Percentiles rank a stretch among this genome's conserved stretches.
Evolutionary conservation across 306 rosid species (phyloP).

Genomic region (Luffa aegyptiaca): DNA sequence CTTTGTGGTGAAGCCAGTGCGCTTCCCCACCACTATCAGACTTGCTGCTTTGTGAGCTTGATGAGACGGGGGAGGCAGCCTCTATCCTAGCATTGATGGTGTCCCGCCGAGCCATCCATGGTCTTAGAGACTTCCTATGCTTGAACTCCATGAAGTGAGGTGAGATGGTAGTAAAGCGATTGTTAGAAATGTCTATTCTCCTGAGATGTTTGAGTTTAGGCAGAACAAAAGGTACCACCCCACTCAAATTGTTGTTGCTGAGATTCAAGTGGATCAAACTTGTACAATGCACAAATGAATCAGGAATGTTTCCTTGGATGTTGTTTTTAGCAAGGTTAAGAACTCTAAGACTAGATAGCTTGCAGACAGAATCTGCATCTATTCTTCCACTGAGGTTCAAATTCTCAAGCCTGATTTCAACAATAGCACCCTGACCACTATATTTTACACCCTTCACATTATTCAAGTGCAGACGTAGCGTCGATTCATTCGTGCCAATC

Average conservation of each 20-base stretch:
- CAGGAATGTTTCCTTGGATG: conserved; percentile 23
- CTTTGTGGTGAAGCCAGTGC: background rate
- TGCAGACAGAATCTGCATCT: conserved; percentile 32
- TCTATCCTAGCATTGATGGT: background rate
- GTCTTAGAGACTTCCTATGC: conserved; percentile 3
- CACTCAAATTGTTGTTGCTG: conserved; percentile 41
- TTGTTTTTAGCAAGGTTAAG: conserved; percentile 28
- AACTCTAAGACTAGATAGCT: conserved; percentile 21
- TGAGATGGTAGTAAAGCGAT: conserved; percentile 21
- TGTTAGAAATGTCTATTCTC: conserved; percentile 43
- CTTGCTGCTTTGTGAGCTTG: background rate
- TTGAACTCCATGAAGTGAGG: conserved; percentile 18
- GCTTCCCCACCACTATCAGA: background rate
- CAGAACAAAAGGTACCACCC: conserved; percentile 41
- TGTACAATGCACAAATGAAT: conserved; percentile 33
- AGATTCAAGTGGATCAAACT: conserved; percentile 40
- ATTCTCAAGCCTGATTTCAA: conserved; percentile 29
- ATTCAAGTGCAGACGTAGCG: conserved; percentile 8
- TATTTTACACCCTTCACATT: conserved; percentile 24
- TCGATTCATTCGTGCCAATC: background rate
- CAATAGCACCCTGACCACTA: conserved; percentile 12
- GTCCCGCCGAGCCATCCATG: conserved; percentile 6
- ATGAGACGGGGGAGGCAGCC: conserved; percentile 1
- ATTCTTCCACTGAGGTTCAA: conserved; percentile 24
- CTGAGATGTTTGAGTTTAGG: conserved; percentile 32